Percentiles rank a stretch among this genome's conserved stretches.
phyloP scores from a whole-genome alignment of 306 rosid species.

The Parietaria judaica region DNA sequence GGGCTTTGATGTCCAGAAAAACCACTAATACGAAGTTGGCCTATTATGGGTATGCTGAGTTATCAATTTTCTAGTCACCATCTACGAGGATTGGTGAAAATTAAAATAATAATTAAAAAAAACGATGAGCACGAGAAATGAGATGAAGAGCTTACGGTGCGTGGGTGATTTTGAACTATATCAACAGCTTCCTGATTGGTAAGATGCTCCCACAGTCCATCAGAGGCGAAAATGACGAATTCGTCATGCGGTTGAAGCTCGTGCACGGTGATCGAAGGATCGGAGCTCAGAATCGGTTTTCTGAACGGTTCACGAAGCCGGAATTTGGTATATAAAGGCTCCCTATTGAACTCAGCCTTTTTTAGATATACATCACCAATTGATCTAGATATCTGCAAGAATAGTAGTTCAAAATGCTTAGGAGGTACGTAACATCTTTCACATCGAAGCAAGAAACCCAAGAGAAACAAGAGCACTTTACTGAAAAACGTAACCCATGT shows the following conservation, averaged over 20 bases:
- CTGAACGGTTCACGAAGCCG: slow-evolving; percentile 66
- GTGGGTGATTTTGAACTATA: slow-evolving; percentile 65
- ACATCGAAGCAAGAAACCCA: not conserved
- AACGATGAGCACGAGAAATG: not conserved
- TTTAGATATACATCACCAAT: slow-evolving; percentile 77
- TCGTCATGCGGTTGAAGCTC: slow-evolving; percentile 67
- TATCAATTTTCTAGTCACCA: no score
- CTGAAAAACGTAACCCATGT: not conserved
- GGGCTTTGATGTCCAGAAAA: not conserved
- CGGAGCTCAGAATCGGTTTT: slow-evolving; percentile 75
- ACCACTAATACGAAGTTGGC: not conserved
- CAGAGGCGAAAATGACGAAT: slow-evolving; percentile 84
- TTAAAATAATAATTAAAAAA: not conserved
- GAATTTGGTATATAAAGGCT: slow-evolving; percentile 64
- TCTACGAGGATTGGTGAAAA: not conserved
- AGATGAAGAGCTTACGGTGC: slow-evolving; percentile 43
- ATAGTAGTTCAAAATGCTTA: not conserved
- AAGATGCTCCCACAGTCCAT: slow-evolving; percentile 93
- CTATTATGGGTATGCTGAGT: not conserved
- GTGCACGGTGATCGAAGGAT: slow-evolving; percentile 62
- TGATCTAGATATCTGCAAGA: slow-evolving; percentile 67
- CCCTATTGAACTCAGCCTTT: slow-evolving; percentile 74
- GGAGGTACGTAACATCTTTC: not conserved
- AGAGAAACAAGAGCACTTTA: not conserved
- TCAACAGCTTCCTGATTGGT: slow-evolving; percentile 87